Evolutionary conservation across 2,329 filamentous ascomycete genomes (phyloP).

Genomic region (Leptographium wingfieldii): DNA sequence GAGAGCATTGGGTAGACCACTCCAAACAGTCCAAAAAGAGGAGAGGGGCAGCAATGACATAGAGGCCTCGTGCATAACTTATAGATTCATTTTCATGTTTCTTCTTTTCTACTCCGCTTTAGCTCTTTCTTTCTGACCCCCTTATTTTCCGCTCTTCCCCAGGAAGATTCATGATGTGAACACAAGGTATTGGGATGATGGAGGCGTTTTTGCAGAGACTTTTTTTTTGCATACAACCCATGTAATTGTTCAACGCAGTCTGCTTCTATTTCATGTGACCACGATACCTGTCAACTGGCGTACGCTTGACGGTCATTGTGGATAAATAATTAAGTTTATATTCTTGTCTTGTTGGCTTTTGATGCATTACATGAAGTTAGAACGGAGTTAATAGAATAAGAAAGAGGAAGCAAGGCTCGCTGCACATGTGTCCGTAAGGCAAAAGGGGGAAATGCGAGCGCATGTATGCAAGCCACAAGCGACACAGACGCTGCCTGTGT

Average conservation of each 20-base stretch:
- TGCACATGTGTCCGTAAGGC: not conserved
- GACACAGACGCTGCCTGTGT: not conserved
- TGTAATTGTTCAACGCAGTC: not conserved
- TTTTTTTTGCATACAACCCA: not conserved
- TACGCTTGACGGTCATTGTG: not conserved
- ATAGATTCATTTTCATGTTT: not conserved
- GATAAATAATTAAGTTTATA: not conserved
- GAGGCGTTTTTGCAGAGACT: not conserved
- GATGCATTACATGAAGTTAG: not conserved
- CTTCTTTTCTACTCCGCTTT: not conserved
- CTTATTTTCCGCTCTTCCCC: not conserved
- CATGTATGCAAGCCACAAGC: not conserved
- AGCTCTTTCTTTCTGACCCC: not conserved
- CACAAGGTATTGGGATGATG: not conserved
- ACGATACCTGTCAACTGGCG: not conserved
- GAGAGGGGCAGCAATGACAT: not conserved
- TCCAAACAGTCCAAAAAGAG: not conserved
- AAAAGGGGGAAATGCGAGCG: not conserved
- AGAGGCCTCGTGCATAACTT: constrained; percentile 12
- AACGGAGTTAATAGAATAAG: not conserved
- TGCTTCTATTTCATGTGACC: not conserved
- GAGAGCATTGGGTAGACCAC: not conserved
- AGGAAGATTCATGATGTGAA: not conserved
- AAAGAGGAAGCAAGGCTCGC: not conserved
- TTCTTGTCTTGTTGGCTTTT: not conserved